Evolutionary conservation across 352 stramenopile genomes (phyloP), one percentile per base, ranked within the genome.

Genomic region (Pythium aquatile): DNA sequence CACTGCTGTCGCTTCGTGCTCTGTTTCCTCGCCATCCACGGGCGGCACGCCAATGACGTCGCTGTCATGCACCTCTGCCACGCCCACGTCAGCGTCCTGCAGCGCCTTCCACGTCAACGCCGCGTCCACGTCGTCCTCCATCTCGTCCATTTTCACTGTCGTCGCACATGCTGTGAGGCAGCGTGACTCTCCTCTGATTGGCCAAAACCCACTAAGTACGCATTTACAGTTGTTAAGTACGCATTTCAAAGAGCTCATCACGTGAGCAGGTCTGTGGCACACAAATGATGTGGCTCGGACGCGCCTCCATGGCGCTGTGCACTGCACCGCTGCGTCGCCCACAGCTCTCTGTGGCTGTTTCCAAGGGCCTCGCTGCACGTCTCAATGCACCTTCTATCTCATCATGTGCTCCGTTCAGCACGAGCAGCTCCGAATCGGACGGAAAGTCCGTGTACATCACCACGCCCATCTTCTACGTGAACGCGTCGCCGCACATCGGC

Each of bases 391-490:
- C 3, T 10, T 28, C 10, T 14, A 51, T 51, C 44, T 26, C 20
- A 30, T 5, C 29, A 26, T 33, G 28, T 16, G 42, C 40, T 55
- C 32, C 32, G 13, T 52, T 40, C 56, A 55, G 46, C 44, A 55
- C 42, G 17, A 63, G 30, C 56, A 55, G 40, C 28, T 55, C 42
- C 6, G 11, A 29, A 26, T 29, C 39, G 14, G 46, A 63, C 52
- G 20, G 7, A 28, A 65, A 65, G 39, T 66, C 63, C 32, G 79
- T 76, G 30, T 78, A 85, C 32, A 83, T 99, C 58, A 99, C 96
- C 56, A 99, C 98, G n/a, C 97, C 98, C 7, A 99, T 99, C 65
- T 99, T 99, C 78, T 99, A 99, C 79, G 97, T 99, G 42, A 99
- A 99, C 71, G 97, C 98, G 68, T 90, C 97, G 71, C 98, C 98